Base-by-base conservation (phyloP, 225 moss, liverwort and hornwort genomes). In the Pseudisothecium myosuroides region DNA sequence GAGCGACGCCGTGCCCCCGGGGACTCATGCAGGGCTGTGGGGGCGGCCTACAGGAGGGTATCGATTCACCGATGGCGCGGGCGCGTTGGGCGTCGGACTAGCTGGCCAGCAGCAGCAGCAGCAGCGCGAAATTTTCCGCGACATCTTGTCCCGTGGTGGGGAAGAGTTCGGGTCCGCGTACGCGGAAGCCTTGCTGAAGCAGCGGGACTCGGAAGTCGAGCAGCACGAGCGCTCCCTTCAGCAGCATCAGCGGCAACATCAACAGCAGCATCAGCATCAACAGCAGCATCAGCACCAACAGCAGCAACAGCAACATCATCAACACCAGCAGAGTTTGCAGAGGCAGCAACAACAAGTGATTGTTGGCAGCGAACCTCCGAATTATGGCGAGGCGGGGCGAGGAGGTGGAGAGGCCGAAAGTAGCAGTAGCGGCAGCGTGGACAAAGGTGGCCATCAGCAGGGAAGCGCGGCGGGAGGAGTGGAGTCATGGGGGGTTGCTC, bases 1-100 rank as follows among this genome's bases (percentile, higher is more conserved):
- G 88, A 91, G 92, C 91, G 93, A 93, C 89, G 92, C 92, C 52
- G 94, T 89, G 93, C 93, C 93, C 94, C 94, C 94, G 90, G 94
- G 92, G 73, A 82, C 79, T 89, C 93, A 93, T 92, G 88, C 90
- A 86, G 92, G 94, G 94, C 94, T 94, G 93, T 95, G 94, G 94
- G 94, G 94, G 93, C 94, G 94, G 93, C 94, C 94, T 89, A 80
- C 90, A 68, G 91, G 90, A 66, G 93, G 80, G 32, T 93, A 93
- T 72, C 89, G 89, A 79, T 93, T 93, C 66, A 77, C 88, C 45
- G 93, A 93, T 71, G 92, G 92, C 32, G 89, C 92, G 43, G 93
- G 94, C 26, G 90, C 89, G 58, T 81, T 92, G 78, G 91, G 89
- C 62, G 88, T 93, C 9, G 93, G 93, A 61, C 61, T 93, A 88